These are phyloP conservation scores for Vairimorpha apis DNA, from an alignment of 371 early-diverging fungal genomes.

Conservation along the genomic window DNA sequence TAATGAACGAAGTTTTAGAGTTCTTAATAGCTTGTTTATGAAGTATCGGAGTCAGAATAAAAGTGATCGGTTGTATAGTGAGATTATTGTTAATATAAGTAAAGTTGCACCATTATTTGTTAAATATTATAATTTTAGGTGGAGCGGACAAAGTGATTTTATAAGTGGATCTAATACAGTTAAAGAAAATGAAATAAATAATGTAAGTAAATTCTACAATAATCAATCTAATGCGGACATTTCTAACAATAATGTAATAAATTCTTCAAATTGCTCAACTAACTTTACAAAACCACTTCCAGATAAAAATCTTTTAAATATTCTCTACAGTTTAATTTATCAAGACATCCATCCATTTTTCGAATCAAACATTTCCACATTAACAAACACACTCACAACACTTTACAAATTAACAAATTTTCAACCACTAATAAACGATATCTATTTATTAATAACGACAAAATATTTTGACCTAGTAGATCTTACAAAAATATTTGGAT, in stretches of 20 bases:
- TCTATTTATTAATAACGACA: slow-evolving; percentile 39
- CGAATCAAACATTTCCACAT: slow-evolving; percentile 44
- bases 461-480: slow-evolving; percentile 46
- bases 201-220: neutral
- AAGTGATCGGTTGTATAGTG: slow-evolving; percentile 29
- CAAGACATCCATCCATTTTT: slow-evolving; percentile 56
- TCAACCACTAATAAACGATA: slow-evolving; percentile 19
- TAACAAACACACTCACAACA: slow-evolving; percentile 12
- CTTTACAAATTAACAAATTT: slow-evolving; percentile 7
- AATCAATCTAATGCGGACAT: neutral
- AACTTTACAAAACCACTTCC: no score
- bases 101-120: neutral
- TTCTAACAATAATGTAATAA: no score
- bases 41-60: slow-evolving; percentile 26
- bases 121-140: neutral
- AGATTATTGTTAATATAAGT: slow-evolving; percentile 26
- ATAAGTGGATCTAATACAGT: neutral
- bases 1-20: neutral
- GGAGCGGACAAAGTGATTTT: neutral
- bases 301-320: slow-evolving; percentile 29
- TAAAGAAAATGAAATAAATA: neutral
- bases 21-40: slow-evolving; percentile 30
- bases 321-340: slow-evolving; percentile 41
- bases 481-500: slow-evolving; percentile 27
- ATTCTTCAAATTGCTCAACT: no score